A percentile compares a stretch with the other conserved stretches of the same genome.
phyloP scores from a whole-genome alignment of 352 stramenopile genomes.

The Phytopythium vexans region DNA sequence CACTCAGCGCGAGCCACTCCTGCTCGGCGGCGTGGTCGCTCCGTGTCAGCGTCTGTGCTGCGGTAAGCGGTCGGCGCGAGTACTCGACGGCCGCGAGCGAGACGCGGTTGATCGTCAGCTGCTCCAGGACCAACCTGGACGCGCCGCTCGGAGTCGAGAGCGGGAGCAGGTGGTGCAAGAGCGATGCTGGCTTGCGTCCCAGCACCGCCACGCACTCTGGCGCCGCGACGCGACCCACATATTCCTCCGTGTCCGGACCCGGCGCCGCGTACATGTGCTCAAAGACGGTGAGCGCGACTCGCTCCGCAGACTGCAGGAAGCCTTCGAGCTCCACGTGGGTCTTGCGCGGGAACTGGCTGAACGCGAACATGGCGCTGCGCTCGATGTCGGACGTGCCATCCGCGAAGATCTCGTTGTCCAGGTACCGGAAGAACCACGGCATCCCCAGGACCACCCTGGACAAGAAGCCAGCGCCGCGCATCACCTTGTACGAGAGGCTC shows the following conservation, averaged over 20 bases:
- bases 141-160: slow-evolving; percentile 1
- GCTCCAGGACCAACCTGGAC: slow-evolving; percentile 27
- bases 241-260: slow-evolving; percentile 11
- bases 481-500: no score
- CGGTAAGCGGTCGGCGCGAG: no score
- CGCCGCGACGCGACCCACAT: slow-evolving; percentile 26
- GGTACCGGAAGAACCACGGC: slow-evolving; percentile 23
- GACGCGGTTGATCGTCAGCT: slow-evolving; percentile 37
- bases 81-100: slow-evolving; percentile 45
- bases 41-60: no score
- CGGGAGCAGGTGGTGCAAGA: slow-evolving; percentile 13
- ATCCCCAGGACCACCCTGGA: slow-evolving; percentile 14
- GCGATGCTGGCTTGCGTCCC: slow-evolving; percentile 19
- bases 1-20: slow-evolving; percentile 45
- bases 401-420: slow-evolving; percentile 28
- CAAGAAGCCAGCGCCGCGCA: slow-evolving; percentile 13
- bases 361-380: slow-evolving; percentile 47
- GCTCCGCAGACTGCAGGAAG: slow-evolving; percentile 33
- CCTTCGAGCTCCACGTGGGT: slow-evolving; percentile 35
- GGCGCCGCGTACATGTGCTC: slow-evolving; percentile 36
- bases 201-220: slow-evolving; percentile 18
- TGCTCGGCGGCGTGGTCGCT: slow-evolving; percentile 17
- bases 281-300: slow-evolving; percentile 37
- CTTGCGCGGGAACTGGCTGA: slow-evolving; percentile 35
- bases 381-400: slow-evolving; percentile 23